Conservation (phyloP, 441 rosid genomes). For the Syzygium syzygioides region DNA sequence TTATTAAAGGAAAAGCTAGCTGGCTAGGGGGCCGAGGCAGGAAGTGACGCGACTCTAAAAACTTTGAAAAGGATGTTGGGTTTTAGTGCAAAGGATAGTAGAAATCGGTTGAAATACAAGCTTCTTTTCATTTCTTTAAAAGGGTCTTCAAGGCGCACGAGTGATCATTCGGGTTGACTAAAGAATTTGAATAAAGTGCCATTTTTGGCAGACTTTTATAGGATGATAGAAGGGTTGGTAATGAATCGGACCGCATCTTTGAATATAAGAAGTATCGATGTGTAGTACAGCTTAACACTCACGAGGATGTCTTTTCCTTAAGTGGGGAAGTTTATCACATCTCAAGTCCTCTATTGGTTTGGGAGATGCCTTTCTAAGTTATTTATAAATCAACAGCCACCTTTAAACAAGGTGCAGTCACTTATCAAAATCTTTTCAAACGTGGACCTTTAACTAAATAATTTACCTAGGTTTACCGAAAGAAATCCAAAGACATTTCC, state of each 20-base stretch:
- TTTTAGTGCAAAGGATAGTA: background rate
- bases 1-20: background rate
- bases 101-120: background rate
- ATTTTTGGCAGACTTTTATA: background rate
- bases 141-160: background rate
- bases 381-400: background rate
- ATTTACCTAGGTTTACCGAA: too few species aligned
- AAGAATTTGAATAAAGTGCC: background rate
- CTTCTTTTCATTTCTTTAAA: background rate
- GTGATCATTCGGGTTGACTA: rapidly evolving
- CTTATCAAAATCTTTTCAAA: background rate
- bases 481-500: too few species aligned
- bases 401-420: rapidly evolving
- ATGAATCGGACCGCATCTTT: background rate
- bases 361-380: rapidly evolving
- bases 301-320: background rate
- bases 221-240: background rate
- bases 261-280: rapidly evolving
- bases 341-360: rapidly evolving
- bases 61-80: background rate
- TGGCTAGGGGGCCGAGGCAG: background rate
- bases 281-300: too few species aligned
- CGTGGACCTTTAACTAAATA: too few species aligned
- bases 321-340: rapidly evolving
- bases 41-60: background rate